Evolutionary conservation across 257 asterid genomes (phyloP).

Genomic region (Rehmannia glutinosa): DNA sequence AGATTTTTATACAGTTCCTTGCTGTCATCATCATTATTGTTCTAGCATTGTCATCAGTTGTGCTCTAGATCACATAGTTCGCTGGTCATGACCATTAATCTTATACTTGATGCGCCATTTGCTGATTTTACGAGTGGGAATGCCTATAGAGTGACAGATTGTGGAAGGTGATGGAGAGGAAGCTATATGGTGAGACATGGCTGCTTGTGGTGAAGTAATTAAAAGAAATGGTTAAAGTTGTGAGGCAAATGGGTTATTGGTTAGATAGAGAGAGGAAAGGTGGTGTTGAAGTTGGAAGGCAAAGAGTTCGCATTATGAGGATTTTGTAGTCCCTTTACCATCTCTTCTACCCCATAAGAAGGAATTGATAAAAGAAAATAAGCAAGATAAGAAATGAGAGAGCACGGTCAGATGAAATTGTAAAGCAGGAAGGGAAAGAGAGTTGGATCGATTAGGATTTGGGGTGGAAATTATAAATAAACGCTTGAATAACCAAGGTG

Average conservation of each 20-base stretch:
- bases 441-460: too few species aligned
- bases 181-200: background rate
- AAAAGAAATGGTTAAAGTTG: background rate
- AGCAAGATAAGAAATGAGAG: too few species aligned
- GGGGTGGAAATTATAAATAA: too few species aligned
- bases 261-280: background rate
- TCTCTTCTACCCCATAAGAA: background rate
- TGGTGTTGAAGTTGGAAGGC: background rate
- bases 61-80: slow-evolving; percentile 3
- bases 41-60: background rate
- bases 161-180: slow-evolving; percentile 1
- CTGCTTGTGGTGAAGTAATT: background rate
- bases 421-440: too few species aligned
- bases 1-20: background rate
- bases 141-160: background rate
- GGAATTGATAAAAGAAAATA: background rate
- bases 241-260: background rate
- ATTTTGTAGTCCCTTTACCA: background rate
- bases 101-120: too few species aligned
- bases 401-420: too few species aligned
- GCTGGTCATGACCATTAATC: background rate
- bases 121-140: slow-evolving; percentile 6
- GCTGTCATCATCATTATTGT: background rate
- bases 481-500: too few species aligned
- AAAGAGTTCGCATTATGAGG: background rate